Conservation (phyloP, 129 eudicot genomes). For the Flaveria ramosissima region DNA sequence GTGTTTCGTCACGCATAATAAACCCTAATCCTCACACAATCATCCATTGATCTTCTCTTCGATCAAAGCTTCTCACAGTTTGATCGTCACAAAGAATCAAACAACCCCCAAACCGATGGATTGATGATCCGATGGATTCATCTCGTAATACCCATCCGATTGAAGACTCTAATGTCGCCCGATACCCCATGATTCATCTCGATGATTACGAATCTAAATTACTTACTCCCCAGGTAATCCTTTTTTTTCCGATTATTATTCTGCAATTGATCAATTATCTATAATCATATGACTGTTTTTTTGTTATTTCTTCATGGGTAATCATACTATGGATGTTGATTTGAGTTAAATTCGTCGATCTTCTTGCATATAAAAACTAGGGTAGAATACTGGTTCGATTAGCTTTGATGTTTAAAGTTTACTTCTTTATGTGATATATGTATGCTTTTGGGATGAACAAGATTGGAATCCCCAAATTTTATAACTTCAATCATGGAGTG, state of each 20-base stretch:
- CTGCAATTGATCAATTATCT: not conserved
- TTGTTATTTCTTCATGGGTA: not conserved
- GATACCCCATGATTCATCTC: slow-evolving; percentile 54
- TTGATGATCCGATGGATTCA: slow-evolving; percentile 16
- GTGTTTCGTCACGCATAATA: slow-evolving; percentile 32
- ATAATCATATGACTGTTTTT: not conserved
- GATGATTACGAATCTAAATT: slow-evolving; percentile 47
- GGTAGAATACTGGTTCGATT: not conserved
- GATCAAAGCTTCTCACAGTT: slow-evolving; percentile 2
- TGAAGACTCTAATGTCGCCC: slow-evolving; percentile 27
- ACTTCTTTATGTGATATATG: not conserved
- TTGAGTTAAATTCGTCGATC: not conserved
- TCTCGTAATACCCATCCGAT: slow-evolving; percentile 18
- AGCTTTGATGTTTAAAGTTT: slow-evolving; percentile 14
- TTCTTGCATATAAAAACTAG: not conserved
- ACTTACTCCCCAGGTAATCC: slow-evolving; percentile 40
- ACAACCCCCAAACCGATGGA: not conserved
- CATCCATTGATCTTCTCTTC: not conserved
- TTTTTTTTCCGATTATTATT: not conserved
- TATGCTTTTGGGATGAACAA: not conserved
- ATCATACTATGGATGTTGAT: not conserved
- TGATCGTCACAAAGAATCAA: slow-evolving; percentile 21
- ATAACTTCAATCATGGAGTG: not conserved
- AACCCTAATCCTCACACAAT: slow-evolving; percentile 29
- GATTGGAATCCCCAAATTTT: not conserved